Base-by-base conservation (phyloP, 371 early-diverging fungal species). In the Rhizopus delemar region DNA sequence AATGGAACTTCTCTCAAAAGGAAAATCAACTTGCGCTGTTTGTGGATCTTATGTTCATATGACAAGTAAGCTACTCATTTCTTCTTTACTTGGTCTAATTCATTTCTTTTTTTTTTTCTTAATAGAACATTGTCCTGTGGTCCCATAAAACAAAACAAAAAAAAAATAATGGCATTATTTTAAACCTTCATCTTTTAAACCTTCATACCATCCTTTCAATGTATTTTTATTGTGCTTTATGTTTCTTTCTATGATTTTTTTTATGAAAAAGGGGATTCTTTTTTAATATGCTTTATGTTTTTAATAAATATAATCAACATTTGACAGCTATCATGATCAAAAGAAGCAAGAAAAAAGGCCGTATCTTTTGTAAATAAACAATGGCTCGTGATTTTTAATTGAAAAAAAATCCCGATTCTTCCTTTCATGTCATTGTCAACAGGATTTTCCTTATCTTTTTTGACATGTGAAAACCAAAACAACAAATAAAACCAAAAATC, bases 111-210 rank as follows among this genome's bases (percentile, higher is more conserved):
- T 22, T 22, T 43, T 43, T 43, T 22, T 43, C n/a, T 43, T 6
- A 43, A 43, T 43, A 43, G 43, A 43, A 15, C 43, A 43, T 43
- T 43, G 43, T 43, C 43, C 43, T n/a, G 43, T 43, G n/a, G n/a
- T 11, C n/a, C 43, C 43, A n/a, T 43, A 43, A 13, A 6, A n/a
- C 3, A n/a, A 43, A 5, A 4, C 13, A 38, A 11, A 38, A 11
- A 38, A 2, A 38, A 11, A n/a, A n/a, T n/a, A n/a, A 38, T 38
- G 11, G 3, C 8, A 11, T 11, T 38, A 38, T 38, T 11, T 38
- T 11, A 4, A 38, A 2, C 3, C 39, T 38, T 38, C 39, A 38
- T 38, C 39, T 11, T 38, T 38, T 13, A 38, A 4, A 4, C 13
- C 39, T 38, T 38, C 5, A 38, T 38, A 4, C 13, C 39, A 38